Percentiles rank a stretch among this genome's conserved stretches.
Evolutionary conservation across 441 rosid genomes (phyloP).

Genomic region (Raphanus hybrid): DNA sequence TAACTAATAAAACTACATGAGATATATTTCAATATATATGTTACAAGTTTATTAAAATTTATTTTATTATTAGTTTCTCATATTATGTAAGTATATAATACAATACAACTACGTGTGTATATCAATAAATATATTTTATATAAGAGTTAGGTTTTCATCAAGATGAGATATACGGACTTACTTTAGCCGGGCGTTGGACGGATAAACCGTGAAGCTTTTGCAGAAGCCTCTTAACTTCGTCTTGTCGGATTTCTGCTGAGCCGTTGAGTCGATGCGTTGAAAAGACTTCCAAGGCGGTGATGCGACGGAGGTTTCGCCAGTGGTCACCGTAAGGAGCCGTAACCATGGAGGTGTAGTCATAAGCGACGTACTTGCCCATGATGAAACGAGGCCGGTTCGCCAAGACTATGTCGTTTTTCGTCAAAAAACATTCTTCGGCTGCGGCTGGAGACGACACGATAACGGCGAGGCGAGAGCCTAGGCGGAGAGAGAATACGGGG

Average conservation of each 20-base stretch:
- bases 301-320: conserved; percentile 46
- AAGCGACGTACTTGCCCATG: conserved; percentile 47
- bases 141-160: too few relatives aligned
- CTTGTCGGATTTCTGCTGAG: conserved; percentile 37
- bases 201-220: conserved; percentile 37
- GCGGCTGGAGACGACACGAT: conserved; percentile 51
- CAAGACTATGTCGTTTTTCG: conserved; percentile 48
- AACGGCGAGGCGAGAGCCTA: conserved; percentile 51
- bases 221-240: conserved; percentile 40
- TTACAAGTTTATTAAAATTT: background rate
- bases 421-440: conserved; percentile 55
- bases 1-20: background rate
- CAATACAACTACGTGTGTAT: background rate
- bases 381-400: conserved; percentile 54
- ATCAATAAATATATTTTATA: too few relatives aligned
- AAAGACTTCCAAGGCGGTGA: conserved; percentile 38
- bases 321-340: conserved; percentile 40
- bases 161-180: conserved; percentile 2
- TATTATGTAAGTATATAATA: background rate
- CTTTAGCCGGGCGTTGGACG: conserved; percentile 27
- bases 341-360: conserved; percentile 40
- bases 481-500: conserved; percentile 49
- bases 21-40: background rate
- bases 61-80: background rate
- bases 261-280: conserved; percentile 38